Percentiles rank a stretch among this genome's conserved stretches.
Conservation (phyloP, 208 protist species). For the Leptomonas seymouri region DNA sequence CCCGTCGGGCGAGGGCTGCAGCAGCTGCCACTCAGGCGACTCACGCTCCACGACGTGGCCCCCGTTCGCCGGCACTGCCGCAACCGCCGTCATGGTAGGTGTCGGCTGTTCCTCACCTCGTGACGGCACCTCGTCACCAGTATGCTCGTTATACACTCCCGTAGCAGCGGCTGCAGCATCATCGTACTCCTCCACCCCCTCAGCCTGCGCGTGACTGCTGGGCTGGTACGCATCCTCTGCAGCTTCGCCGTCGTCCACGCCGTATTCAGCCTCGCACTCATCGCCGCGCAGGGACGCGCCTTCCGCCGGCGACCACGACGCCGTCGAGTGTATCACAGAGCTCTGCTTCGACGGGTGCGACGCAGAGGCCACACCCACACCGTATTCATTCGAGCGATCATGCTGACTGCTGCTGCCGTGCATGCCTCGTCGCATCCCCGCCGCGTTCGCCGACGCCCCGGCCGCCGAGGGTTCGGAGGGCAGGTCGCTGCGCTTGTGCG, state of each 20-base stretch:
- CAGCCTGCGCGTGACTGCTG: not conserved
- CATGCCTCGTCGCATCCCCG: slow-evolving; percentile 4
- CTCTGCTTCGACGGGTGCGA: slow-evolving; percentile 16
- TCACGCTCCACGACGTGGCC: slow-evolving; percentile 17
- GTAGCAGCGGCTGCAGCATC: not conserved
- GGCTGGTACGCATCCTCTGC: not conserved
- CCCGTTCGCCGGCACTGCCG: slow-evolving; percentile 4
- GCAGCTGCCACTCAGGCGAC: slow-evolving; percentile 36
- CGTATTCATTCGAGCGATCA: not conserved
- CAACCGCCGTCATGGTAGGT: not conserved
- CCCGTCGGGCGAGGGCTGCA: slow-evolving; percentile 19
- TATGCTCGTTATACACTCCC: not conserved
- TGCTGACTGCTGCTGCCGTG: not conserved
- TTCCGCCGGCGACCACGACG: slow-evolving; percentile 24
- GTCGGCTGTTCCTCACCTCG: too few relatives aligned
- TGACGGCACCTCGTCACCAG: not conserved
- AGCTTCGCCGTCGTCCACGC: not conserved
- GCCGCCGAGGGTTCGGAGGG: slow-evolving; percentile 22
- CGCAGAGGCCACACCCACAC: not conserved
- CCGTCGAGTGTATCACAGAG: slow-evolving; percentile 4
- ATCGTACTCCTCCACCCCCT: not conserved
- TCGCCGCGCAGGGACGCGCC: slow-evolving; percentile 6
- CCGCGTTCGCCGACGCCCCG: slow-evolving; percentile 15
- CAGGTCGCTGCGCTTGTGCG: slow-evolving; percentile 16
- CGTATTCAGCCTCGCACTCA: not conserved